Percentiles rank a stretch among this genome's conserved stretches.
These are phyloP conservation scores for Violaceomyces palustris DNA, from an alignment of 1,284 basidiomycete species.

Conservation along the genomic window DNA sequence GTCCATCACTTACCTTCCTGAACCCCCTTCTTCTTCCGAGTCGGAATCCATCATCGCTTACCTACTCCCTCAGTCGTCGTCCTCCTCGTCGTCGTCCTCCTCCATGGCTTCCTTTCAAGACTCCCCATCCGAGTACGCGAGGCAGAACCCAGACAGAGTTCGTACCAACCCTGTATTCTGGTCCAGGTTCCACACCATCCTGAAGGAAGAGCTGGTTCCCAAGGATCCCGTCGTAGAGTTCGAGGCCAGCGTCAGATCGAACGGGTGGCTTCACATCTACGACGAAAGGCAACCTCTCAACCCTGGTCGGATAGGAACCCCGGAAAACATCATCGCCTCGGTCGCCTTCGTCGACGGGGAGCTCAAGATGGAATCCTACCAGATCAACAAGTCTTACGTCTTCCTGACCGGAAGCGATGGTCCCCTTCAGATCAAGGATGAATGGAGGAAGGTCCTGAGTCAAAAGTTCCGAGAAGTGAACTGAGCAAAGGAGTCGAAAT, in stretches of 20 bases:
- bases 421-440: constrained; percentile 33
- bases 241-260: constrained; percentile 38
- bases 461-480: no score
- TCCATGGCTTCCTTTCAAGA: no score
- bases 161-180: constrained; percentile 36
- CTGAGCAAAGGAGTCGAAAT: no score
- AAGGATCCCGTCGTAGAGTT: constrained; percentile 38
- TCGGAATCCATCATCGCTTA: constrained; percentile 17
- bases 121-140: constrained; percentile 22
- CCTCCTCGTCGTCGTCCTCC: background rate
- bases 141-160: constrained; percentile 30
- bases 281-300: constrained; percentile 38
- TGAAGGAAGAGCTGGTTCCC: constrained; percentile 32
- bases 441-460: constrained; percentile 14
- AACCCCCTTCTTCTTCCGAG: constrained; percentile 6
- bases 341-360: constrained; percentile 42
- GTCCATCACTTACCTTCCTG: constrained; percentile 28
- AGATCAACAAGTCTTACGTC: constrained; percentile 43
- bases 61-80: constrained; percentile 10
- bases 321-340: constrained; percentile 45
- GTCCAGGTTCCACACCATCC: constrained; percentile 36
- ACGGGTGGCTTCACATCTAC: constrained; percentile 47
- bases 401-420: constrained; percentile 42
- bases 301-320: constrained; percentile 44
- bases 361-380: constrained; percentile 37